phyloP scores from a whole-genome alignment of 768 basidiomycete genomes.

The Lyophyllum decastes region DNA sequence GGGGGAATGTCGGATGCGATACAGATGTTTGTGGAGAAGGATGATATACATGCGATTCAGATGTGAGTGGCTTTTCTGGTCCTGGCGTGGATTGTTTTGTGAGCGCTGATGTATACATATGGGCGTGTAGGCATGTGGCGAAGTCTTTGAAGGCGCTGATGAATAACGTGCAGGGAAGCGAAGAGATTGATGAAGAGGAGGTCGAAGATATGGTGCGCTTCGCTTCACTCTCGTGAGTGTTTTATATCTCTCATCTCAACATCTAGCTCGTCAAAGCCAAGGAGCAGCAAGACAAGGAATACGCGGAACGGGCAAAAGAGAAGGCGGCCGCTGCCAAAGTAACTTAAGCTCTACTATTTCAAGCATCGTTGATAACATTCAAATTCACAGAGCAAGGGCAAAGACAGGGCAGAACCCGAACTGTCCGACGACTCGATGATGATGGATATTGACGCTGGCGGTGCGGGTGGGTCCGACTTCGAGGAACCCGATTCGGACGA shows the following conservation, averaged over 20 bases:
- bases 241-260: neutral
- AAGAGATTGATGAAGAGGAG: constrained; percentile 70
- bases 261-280: constrained; percentile 68
- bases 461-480: constrained; percentile 51
- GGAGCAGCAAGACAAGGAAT: constrained; percentile 66
- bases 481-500: constrained; percentile 51
- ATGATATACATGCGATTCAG: constrained; percentile 90
- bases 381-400: neutral
- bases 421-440: constrained; percentile 78
- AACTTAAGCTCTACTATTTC: too few relatives aligned
- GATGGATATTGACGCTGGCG: constrained; percentile 64
- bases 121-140: constrained; percentile 59
- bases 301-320: constrained; percentile 45
- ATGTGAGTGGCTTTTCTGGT: constrained; percentile 49
- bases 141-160: constrained; percentile 60
- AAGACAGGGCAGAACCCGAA: constrained; percentile 58
- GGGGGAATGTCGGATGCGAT: constrained; percentile 93
- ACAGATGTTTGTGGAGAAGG: constrained; percentile 95
- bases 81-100: too few relatives aligned
- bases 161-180: constrained; percentile 67
- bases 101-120: constrained; percentile 1
- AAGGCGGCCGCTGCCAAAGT: constrained; percentile 49
- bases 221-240: neutral
- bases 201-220: constrained; percentile 68
- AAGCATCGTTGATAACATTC: neutral